Base-by-base conservation (phyloP, 257 asterid species). In the Thymus mandschuricus region DNA sequence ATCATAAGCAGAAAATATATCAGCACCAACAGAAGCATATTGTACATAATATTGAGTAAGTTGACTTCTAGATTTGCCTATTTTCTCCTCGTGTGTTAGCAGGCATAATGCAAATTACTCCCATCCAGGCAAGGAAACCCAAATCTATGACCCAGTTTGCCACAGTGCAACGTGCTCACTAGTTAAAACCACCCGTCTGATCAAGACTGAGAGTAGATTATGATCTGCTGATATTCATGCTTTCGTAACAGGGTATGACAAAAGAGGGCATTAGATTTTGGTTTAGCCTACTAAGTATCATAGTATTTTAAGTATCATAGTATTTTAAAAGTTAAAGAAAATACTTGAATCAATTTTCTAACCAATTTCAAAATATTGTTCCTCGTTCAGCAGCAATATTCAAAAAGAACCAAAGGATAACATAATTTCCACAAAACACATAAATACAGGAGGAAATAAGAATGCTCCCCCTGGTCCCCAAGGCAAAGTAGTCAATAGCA, bases 341-440 rank as follows among this genome's bases (percentile, higher is more conserved):
- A 60, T 28, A 60, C 27, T 72, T 52, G 41, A 43, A 62, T n/a
- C 38, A 72, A 10, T 60, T 51, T 41, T 67, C 60, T 56, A 52
- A 54, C 40, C 50, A 52, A 68, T 43, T 51, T 66, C 31, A 44
- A 62, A 33, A 9, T 21, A 28, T 68, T 49, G 64, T 9, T 75
- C 66, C 51, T 40, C 51, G 48, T 29, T 34, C 29, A 15, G 60
- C n/a, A 28, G 41, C 50, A 44, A 30, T 11, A 44, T 43, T 45
- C 49, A 66, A 70, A 70, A 8, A 73, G 46, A 66, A 66, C 57
- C 55, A 49, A n/a, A 31, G 48, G 63, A 57, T 28, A 41, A 30
- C 12, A 60, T 29, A 45, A 65, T 29, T 21, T 21, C 8, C 21
- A 21, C 21, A 21, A 21, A 21, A 21, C 21, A 21, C 0, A 0